A percentile compares a stretch with the other conserved stretches of the same genome.
These are phyloP conservation scores for Scheffersomyces parashehatae DNA, from an alignment of 1,139 yeast species.

Conservation along the genomic window DNA sequence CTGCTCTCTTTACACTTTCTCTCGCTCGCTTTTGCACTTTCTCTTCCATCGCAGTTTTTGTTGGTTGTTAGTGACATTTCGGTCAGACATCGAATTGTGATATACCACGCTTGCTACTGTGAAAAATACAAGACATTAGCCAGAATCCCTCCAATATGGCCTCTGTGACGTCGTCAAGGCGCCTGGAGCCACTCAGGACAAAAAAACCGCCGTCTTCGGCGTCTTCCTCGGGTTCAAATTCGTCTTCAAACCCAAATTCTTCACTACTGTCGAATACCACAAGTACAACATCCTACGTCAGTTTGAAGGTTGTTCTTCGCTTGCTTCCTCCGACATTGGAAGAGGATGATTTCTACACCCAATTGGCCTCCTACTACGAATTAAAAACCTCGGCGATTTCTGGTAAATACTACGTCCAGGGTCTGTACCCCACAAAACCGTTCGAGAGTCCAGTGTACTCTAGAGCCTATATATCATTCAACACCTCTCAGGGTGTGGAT, in stretches of 20 bases:
- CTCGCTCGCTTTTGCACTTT: no score
- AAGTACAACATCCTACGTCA: not conserved
- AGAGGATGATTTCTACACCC: conserved; percentile 22
- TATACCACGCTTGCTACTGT: no score
- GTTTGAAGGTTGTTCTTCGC: conserved; percentile 30
- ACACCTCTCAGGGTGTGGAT: conserved; percentile 11
- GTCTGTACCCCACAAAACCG: conserved; percentile 25
- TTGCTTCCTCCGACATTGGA: conserved; percentile 35
- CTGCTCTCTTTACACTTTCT: no score
- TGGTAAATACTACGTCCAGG: conserved; percentile 32
- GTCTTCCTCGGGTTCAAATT: conserved; percentile 1
- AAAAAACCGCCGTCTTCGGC: not conserved
- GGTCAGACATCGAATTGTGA: no score
- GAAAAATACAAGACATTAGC: no score
- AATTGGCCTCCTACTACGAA: conserved; percentile 13
- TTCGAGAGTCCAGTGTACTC: conserved; percentile 30
- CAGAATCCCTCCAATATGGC: no score
- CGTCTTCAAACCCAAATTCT: conserved; percentile 1
- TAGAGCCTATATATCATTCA: conserved; percentile 29
- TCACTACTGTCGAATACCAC: no score
- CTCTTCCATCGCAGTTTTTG: no score
- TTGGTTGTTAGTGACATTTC: no score
- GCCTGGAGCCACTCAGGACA: no score
- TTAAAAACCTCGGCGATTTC: conserved; percentile 13
- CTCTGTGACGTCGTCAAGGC: no score